These are phyloP conservation scores for Yarrowia sp. DNA, from an alignment of 805 yeast species.

Conservation along the genomic window DNA sequence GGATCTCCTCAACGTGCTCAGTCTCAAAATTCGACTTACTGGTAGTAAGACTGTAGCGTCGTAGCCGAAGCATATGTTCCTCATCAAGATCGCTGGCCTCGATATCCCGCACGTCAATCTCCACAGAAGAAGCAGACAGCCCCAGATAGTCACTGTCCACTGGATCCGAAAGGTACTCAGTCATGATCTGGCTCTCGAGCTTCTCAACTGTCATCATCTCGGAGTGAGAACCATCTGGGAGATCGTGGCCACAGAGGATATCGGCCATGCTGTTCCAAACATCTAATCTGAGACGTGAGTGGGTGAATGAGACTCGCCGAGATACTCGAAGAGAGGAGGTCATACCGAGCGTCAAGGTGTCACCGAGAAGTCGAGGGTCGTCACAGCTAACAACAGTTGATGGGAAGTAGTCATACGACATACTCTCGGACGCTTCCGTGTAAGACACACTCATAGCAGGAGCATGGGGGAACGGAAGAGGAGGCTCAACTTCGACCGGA, in stretches of 20 bases:
- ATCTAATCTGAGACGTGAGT: neutral
- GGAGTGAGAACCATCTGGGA: neutral
- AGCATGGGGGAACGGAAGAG: neutral
- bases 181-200: neutral
- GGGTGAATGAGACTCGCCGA: neutral
- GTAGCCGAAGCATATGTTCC: neutral
- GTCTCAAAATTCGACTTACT: neutral
- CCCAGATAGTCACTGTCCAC: neutral
- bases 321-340: neutral
- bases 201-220: neutral
- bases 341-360: neutral
- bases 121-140: neutral
- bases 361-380: neutral
- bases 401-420: neutral
- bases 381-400: neutral
- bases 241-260: neutral
- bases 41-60: neutral
- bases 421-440: neutral
- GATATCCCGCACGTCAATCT: neutral
- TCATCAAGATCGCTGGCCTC: neutral
- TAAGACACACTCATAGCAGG: neutral
- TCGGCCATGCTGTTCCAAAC: constrained; percentile 12
- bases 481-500: neutral
- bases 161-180: neutral
- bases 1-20: neutral